Conservation (phyloP, 441 rosid species). For the Gossypium aridum region DNA sequence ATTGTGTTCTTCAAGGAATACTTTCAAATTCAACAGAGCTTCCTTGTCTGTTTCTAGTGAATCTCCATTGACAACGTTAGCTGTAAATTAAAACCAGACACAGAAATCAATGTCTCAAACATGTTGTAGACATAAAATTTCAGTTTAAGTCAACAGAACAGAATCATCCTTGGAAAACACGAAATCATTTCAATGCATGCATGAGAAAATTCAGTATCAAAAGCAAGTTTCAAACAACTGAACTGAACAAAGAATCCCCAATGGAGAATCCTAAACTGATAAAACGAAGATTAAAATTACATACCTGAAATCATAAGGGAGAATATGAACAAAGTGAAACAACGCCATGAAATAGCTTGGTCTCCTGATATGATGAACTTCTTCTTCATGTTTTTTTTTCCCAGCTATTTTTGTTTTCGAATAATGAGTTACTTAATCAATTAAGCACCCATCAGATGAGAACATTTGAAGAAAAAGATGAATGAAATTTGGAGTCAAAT, state of each 20-base stretch:
- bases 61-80: slow-evolving; percentile 42
- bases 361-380: not conserved
- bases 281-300: not conserved
- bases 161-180: slow-evolving; percentile 7
- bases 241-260: no score
- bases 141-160: not conserved
- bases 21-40: slow-evolving; percentile 41
- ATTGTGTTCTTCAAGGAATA: slow-evolving; percentile 42
- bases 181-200: slow-evolving; percentile 11
- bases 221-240: not conserved
- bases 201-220: not conserved
- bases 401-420: not conserved
- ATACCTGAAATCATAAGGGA: not conserved
- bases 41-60: slow-evolving; percentile 58
- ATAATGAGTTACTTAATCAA: not conserved
- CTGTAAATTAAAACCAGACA: slow-evolving; percentile 20
- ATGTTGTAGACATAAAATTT: not conserved
- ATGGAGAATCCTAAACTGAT: not conserved
- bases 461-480: not conserved
- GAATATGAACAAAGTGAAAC: not conserved
- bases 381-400: not conserved
- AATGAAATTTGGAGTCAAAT: not conserved
- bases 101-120: slow-evolving; percentile 26
- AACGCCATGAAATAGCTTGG: not conserved
- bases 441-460: not conserved